Conservation (phyloP, 345 rosid species). For the Populus davidiana region DNA sequence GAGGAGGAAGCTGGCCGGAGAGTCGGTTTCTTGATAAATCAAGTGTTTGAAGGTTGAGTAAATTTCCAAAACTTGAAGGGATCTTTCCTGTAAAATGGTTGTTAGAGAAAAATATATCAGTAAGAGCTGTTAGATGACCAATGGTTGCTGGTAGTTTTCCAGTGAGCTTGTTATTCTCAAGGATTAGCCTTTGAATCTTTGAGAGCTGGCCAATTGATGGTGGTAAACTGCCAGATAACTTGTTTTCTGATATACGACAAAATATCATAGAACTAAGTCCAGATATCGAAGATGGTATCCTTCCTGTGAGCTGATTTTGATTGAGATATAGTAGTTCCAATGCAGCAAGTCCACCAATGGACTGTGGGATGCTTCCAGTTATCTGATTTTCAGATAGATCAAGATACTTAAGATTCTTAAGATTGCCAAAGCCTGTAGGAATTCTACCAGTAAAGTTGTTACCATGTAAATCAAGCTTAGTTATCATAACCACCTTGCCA, state of each 20-base stretch:
- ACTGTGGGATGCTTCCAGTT: conserved; percentile 41
- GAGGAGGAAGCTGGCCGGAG: conserved; percentile 37
- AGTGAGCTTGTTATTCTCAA: conserved; percentile 52
- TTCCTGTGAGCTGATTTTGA: conserved; percentile 42
- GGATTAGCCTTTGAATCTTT: conserved; percentile 45
- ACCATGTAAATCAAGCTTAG: conserved; percentile 45
- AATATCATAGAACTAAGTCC: conserved; percentile 43
- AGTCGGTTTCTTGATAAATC: conserved; percentile 53
- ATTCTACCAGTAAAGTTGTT: conserved; percentile 44
- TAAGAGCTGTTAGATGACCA: conserved; percentile 44
- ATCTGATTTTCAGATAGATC: conserved; percentile 50
- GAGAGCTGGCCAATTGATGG: conserved; percentile 49
- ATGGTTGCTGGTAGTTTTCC: conserved; percentile 46
- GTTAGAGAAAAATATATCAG: conserved; percentile 52
- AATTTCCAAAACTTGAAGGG: conserved; percentile 48
- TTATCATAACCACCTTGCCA: conserved; percentile 30
- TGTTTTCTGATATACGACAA: conserved; percentile 49
- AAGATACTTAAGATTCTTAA: conserved; percentile 36
- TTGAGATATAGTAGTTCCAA: conserved; percentile 41
- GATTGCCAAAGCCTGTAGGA: conserved; percentile 41
- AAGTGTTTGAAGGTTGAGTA: conserved; percentile 40
- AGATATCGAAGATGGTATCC: conserved; percentile 47
- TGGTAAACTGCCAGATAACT: conserved; percentile 45
- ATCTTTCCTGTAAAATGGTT: conserved; percentile 45
- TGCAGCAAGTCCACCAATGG: conserved; percentile 42